Conservation (phyloP, 352 stramenopile genomes). For the Phytophthora pinifolia region DNA sequence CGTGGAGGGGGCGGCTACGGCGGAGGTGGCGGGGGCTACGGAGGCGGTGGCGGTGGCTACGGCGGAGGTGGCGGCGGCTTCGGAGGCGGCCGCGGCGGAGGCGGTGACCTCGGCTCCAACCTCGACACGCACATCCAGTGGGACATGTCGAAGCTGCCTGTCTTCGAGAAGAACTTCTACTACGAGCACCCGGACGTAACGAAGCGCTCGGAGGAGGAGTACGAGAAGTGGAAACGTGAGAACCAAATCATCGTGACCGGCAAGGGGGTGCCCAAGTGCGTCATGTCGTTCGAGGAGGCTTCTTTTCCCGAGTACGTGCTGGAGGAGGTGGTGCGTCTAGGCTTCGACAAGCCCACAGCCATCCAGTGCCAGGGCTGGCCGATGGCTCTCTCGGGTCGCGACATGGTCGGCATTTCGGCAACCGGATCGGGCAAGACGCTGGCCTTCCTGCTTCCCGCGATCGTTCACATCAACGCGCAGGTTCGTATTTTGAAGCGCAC, state of each 20-base stretch:
- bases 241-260: constrained; percentile 95
- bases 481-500: constrained; percentile 76
- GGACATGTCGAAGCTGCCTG: constrained; percentile 91
- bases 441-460: constrained; percentile 98
- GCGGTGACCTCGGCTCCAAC: constrained; percentile 84
- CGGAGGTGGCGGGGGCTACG: constrained; percentile 35
- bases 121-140: constrained; percentile 95
- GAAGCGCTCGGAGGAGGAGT: constrained; percentile 88
- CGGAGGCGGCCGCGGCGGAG: constrained; percentile 34
- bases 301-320: constrained; percentile 97
- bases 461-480: constrained; percentile 99
- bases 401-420: constrained; percentile 99
- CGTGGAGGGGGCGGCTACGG: constrained; percentile 35
- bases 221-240: constrained; percentile 90
- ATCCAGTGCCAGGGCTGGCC: constrained; percentile 97
- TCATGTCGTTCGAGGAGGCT: constrained; percentile 94
- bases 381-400: constrained; percentile 97
- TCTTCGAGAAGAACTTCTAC: constrained; percentile 99
- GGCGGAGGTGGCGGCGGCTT: constrained; percentile 39
- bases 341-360: constrained; percentile 95
- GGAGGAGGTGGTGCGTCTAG: constrained; percentile 96
- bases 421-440: constrained; percentile 98
- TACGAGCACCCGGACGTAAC: constrained; percentile 98
- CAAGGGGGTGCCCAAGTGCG: constrained; percentile 97
- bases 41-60: constrained; percentile 30